Base-by-base conservation (phyloP, 148 eudicot genomes). In the Rhododendron ferrugineum region DNA sequence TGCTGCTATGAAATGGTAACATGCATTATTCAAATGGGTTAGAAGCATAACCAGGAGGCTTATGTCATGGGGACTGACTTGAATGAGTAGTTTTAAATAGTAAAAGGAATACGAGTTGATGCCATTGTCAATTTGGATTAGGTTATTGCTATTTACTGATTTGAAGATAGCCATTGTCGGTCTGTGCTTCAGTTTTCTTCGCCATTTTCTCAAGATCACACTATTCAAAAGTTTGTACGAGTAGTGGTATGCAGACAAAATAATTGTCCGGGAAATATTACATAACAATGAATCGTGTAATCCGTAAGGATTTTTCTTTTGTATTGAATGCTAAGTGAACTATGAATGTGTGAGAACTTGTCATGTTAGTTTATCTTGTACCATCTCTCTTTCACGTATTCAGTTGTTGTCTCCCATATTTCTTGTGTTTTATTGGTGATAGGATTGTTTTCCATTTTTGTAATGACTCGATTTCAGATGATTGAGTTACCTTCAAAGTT, bases 401-500 rank as follows among this genome's bases (percentile, higher is more conserved):
- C 32, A 20, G 18, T 60, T 37, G 6, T 77, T 5, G 26, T 58
- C 44, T 46, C 34, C 30, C n/a, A 6, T 72, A 64, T 46, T 50
- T 50, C 15, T 28, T 30, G 26, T 44, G 20, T 44, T 28, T 3
- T 80, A 6, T 80, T 78, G 34, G 37, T 82, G 42, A 56, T 74
- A 15, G 66, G 15, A 30, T 36, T 73, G 47, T 37, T 37, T 34
- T 18, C 47, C 46, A 74, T 74, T 18, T 37, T 34, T 37, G 6
- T 15, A 30, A 30, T 70, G 75, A 70, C 60, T 49, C 34, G 80
- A 3, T 80, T 82, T 82, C 93, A 96, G 97, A 96, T 96, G 97
- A 95, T 96, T 87, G 99, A 96, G 86, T 82, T 96, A 82, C 99
- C 99, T 85, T 95, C 99, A 50, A 96, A 93, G 86, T 96, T 96